These are phyloP conservation scores for Fusarium metavorans DNA, from an alignment of 2,329 filamentous ascomycete species.

Conservation along the genomic window DNA sequence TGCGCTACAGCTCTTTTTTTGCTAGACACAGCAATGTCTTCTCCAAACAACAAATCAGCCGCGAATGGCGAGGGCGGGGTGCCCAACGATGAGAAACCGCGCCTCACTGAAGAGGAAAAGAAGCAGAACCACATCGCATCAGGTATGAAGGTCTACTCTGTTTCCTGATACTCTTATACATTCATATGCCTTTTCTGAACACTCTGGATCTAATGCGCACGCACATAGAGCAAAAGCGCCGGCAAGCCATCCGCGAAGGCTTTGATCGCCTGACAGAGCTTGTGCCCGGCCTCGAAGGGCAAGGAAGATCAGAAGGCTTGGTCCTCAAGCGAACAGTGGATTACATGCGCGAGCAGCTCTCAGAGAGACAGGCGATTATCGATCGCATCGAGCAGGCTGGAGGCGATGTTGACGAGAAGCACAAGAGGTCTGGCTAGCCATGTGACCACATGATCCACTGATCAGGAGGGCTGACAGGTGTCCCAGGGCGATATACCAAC, in stretches of 20 bases:
- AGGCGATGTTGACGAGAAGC: conserved; percentile 64
- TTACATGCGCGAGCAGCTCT: conserved; percentile 71
- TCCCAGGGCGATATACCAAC: conserved; percentile 38
- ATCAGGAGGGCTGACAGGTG: conserved; percentile 17
- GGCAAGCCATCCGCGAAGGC: conserved; percentile 79
- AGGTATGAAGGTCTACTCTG: conserved; percentile 50
- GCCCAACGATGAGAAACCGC: conserved; percentile 60
- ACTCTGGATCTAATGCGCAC: conserved; percentile 19
- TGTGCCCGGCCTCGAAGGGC: conserved; percentile 84
- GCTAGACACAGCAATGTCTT: conserved; percentile 38
- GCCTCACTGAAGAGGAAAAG: conserved; percentile 66
- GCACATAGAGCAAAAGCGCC: conserved; percentile 57
- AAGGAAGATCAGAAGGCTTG: conserved; percentile 85
- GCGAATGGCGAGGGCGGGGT: conserved; percentile 39
- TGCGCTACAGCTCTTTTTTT: background rate
- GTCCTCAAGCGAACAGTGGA: conserved; percentile 81
- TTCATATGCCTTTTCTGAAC: background rate
- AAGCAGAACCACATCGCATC: conserved; percentile 68
- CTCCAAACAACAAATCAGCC: conserved; percentile 47
- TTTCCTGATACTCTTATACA: background rate
- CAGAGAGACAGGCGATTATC: conserved; percentile 69
- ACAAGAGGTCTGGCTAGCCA: conserved; percentile 54
- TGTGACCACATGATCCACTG: conserved; percentile 1
- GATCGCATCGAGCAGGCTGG: conserved; percentile 69
- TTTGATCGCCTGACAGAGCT: conserved; percentile 85